A percentile compares a stretch with the other conserved stretches of the same genome.
Evolutionary conservation across 1,284 basidiomycete species (phyloP).

Genomic region (Pterulicium gracile): DNA sequence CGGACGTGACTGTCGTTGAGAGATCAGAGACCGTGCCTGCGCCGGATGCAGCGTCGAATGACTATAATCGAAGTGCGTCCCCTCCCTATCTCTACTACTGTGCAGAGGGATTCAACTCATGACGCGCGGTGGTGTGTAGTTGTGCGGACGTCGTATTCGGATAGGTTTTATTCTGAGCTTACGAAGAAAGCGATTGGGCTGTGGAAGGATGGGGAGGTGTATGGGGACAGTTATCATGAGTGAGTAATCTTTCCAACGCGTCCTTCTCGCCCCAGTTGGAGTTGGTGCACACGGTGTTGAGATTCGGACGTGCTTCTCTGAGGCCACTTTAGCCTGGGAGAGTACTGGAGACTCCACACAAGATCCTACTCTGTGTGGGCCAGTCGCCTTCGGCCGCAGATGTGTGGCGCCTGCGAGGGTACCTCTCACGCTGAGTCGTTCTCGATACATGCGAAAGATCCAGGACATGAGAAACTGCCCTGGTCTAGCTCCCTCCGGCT

Average conservation of each 20-base stretch:
- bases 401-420: too few relatives aligned
- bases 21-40: conserved; percentile 57
- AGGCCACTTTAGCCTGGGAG: too few relatives aligned
- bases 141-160: conserved; percentile 60
- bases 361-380: too few relatives aligned
- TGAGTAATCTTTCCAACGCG: conserved; percentile 30
- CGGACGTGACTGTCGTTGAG: conserved; percentile 65
- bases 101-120: neutral
- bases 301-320: too few relatives aligned
- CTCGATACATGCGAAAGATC: too few relatives aligned
- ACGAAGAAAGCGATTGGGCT: conserved; percentile 60
- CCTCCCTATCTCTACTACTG: conserved; percentile 11
- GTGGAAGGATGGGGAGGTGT: conserved; percentile 59
- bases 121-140: conserved; percentile 27
- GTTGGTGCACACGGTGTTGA: too few relatives aligned
- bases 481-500: too few relatives aligned
- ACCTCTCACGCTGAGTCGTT: too few relatives aligned
- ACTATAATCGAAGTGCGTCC: conserved; percentile 70
- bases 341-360: too few relatives aligned
- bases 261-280: too few relatives aligned
- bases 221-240: conserved; percentile 77
- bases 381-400: too few relatives aligned
- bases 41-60: conserved; percentile 71
- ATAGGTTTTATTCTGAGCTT: conserved; percentile 58
- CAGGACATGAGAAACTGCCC: too few relatives aligned